Evolutionary conservation across 2,329 filamentous ascomycete species (phyloP).

Genomic region (Aureobasidium musti): DNA sequence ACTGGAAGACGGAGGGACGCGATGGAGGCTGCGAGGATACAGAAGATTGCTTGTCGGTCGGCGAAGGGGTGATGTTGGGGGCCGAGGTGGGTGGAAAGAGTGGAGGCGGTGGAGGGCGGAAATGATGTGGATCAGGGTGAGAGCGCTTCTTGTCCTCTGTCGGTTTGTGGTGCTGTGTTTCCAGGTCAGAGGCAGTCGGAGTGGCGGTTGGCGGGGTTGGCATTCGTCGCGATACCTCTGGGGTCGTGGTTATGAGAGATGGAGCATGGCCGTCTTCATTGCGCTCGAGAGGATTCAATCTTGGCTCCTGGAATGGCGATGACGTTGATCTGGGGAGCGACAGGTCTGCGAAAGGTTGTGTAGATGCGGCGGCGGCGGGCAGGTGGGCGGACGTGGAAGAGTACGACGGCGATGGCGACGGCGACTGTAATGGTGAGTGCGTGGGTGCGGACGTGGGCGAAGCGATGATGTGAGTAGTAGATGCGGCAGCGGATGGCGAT

Average conservation of each 20-base stretch:
- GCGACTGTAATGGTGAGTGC: too few relatives aligned
- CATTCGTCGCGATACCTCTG: conserved; percentile 24
- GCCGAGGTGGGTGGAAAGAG: conserved; percentile 15
- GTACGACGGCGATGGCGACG: not conserved
- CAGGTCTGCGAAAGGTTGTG: not conserved
- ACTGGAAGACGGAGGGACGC: conserved; percentile 13
- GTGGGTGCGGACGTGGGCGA: not conserved
- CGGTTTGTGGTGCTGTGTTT: not conserved
- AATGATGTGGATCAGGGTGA: conserved; percentile 24
- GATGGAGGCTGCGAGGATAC: not conserved
- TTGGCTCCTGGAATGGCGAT: conserved; percentile 6
- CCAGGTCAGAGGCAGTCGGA: conserved; percentile 16
- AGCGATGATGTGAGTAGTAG: not conserved
- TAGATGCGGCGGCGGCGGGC: not conserved
- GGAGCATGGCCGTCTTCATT: conserved; percentile 19
- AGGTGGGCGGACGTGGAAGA: too few relatives aligned
- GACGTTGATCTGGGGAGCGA: conserved; percentile 7
- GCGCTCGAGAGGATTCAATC: not conserved
- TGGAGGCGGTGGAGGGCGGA: conserved; percentile 19
- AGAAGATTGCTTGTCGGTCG: not conserved
- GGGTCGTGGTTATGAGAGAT: conserved; percentile 2
- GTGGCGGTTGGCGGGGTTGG: not conserved
- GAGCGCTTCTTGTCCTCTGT: conserved; percentile 21
- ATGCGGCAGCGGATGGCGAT: not conserved
- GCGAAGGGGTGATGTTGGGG: not conserved